phyloP scores from a whole-genome alignment of 805 yeast genomes.

The Komagataella populi region DNA sequence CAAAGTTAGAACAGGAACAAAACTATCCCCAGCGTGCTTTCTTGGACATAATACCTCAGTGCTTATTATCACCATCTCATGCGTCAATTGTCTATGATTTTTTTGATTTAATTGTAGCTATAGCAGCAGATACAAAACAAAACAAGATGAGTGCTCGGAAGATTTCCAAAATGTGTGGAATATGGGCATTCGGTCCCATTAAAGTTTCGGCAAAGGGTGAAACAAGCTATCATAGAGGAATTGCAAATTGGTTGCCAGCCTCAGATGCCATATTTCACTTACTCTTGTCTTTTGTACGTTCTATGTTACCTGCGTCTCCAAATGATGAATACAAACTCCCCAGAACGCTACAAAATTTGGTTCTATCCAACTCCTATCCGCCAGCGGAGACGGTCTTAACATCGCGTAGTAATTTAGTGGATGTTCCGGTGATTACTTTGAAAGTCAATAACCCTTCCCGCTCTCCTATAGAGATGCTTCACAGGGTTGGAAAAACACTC shows the following conservation, averaged over 20 bases:
- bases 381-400: slow-evolving; percentile 31
- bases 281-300: slow-evolving; percentile 59
- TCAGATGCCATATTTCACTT: slow-evolving; percentile 81
- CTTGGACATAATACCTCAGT: slow-evolving; percentile 70
- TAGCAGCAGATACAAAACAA: slow-evolving; percentile 67
- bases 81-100: slow-evolving; percentile 85
- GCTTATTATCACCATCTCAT: slow-evolving; percentile 73
- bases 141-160: slow-evolving; percentile 73
- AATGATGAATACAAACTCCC: slow-evolving; percentile 44
- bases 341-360: slow-evolving; percentile 45
- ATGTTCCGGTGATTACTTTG: slow-evolving; percentile 22
- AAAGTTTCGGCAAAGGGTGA: slow-evolving; percentile 21
- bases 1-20: slow-evolving; percentile 46
- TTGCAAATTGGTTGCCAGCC: slow-evolving; percentile 66
- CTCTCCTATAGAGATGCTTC: slow-evolving; percentile 45
- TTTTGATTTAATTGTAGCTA: slow-evolving; percentile 62
- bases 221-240: slow-evolving; percentile 48
- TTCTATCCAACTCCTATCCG: slow-evolving; percentile 63
- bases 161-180: slow-evolving; percentile 66
- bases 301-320: slow-evolving; percentile 56
- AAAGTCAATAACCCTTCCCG: slow-evolving; percentile 27
- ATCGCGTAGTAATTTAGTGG: slow-evolving; percentile 13
- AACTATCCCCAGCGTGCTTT: slow-evolving; percentile 65
- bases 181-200: slow-evolving; percentile 63
- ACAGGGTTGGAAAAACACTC: slow-evolving; percentile 42